These are phyloP conservation scores for Aegilops longissima DNA, from an alignment of 176 grass and related monocot genomes.

Conservation along the genomic window DNA sequence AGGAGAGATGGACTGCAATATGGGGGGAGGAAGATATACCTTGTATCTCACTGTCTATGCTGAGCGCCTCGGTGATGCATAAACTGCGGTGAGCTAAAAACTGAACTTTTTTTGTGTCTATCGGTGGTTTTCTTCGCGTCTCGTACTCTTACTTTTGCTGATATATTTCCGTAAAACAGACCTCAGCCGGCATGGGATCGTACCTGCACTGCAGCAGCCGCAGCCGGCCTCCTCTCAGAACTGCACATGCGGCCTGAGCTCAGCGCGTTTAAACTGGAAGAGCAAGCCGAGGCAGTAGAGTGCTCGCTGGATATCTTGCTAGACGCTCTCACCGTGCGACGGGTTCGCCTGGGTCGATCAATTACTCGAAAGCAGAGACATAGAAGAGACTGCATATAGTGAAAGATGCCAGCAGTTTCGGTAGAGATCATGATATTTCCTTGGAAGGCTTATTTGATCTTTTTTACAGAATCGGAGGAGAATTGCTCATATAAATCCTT, in stretches of 20 bases:
- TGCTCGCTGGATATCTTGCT: conserved; percentile 68
- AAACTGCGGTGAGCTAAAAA: conserved; percentile 66
- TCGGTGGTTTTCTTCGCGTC: background rate
- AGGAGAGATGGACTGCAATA: conserved; percentile 70
- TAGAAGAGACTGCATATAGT: conserved; percentile 73
- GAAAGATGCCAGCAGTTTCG: background rate
- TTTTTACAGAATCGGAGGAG: conserved; percentile 16
- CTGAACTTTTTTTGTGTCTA: background rate
- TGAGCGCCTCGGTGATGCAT: conserved; percentile 89
- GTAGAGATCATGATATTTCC: background rate
- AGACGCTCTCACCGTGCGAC: conserved; percentile 63
- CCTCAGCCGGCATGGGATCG: conserved; percentile 91
- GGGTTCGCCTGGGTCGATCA: conserved; percentile 71
- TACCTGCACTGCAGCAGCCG: conserved; percentile 83
- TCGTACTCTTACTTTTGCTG: background rate
- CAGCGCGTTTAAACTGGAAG: conserved; percentile 48
- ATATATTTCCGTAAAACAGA: conserved; percentile 39
- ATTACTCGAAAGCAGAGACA: conserved; percentile 69
- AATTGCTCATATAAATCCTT: conserved; percentile 4
- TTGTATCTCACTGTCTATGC: conserved; percentile 67
- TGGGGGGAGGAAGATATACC: conserved; percentile 77
- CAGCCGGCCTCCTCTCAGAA: conserved; percentile 77
- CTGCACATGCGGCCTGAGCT: conserved; percentile 53
- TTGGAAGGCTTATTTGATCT: conserved; percentile 6
- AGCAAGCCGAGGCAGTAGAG: conserved; percentile 72